These are phyloP conservation scores for Saccharomycopsis fibuligera DNA, from an alignment of 805 yeast species.

Conservation along the genomic window DNA sequence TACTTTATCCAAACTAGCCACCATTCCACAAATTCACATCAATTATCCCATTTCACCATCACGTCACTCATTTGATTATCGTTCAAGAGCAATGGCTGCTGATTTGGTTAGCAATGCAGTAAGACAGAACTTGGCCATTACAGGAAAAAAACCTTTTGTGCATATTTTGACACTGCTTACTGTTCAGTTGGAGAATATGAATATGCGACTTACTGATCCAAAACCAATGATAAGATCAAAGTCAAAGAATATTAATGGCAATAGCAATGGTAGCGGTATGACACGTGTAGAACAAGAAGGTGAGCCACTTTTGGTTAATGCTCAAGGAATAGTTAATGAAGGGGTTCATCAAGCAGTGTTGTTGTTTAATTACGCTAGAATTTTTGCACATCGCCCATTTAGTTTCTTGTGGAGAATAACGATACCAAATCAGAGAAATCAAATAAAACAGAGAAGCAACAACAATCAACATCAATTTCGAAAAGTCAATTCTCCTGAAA, in stretches of 20 bases:
- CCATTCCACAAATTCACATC: constrained; percentile 29
- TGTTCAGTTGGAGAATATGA: constrained; percentile 47
- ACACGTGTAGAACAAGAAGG: constrained; percentile 30
- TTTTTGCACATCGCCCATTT: constrained; percentile 49
- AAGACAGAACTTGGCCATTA: constrained; percentile 39
- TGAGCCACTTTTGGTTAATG: constrained; percentile 37
- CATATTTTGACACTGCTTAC: constrained; percentile 34
- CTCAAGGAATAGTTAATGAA: constrained; percentile 42
- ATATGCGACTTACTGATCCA: constrained; percentile 39
- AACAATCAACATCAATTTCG: no score
- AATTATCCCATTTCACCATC: constrained; percentile 36
- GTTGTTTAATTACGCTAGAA: constrained; percentile 44
- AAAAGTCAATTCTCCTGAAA: no score
- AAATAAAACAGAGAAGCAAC: no score
- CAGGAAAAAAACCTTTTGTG: constrained; percentile 33
- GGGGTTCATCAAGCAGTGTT: constrained; percentile 48
- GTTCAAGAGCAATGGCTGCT: constrained; percentile 40
- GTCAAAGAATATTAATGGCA: no score
- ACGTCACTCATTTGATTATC: constrained; percentile 37
- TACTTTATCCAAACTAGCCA: constrained; percentile 35
- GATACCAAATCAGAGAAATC: no score
- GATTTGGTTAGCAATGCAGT: constrained; percentile 46
- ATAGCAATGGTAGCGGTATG: no score
- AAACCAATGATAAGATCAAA: no score
- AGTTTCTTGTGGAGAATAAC: constrained; percentile 49